Percentiles rank a stretch among this genome's conserved stretches.
These are phyloP conservation scores for Colletotrichum navitas DNA, from an alignment of 2,329 filamentous ascomycete genomes.

Conservation along the genomic window DNA sequence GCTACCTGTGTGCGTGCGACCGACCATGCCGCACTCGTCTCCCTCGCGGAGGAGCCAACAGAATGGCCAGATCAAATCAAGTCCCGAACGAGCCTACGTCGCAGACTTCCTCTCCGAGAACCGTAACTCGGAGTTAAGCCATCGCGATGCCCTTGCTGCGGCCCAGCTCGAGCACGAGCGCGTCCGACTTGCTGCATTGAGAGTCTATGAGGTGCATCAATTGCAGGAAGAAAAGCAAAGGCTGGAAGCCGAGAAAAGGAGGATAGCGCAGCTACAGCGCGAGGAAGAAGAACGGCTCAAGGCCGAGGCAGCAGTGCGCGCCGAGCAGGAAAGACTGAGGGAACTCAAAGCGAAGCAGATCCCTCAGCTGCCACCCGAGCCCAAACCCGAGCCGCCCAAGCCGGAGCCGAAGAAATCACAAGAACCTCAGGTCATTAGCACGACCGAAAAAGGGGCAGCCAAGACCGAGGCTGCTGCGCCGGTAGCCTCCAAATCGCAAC, in stretches of 20 bases:
- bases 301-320: slow-evolving; percentile 59
- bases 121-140: slow-evolving; percentile 71
- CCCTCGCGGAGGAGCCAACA: slow-evolving; percentile 52
- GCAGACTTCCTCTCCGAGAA: slow-evolving; percentile 72
- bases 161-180: slow-evolving; percentile 76
- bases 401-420: slow-evolving; percentile 45
- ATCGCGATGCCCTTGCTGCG: slow-evolving; percentile 74
- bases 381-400: slow-evolving; percentile 48
- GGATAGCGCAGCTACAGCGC: slow-evolving; percentile 59
- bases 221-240: slow-evolving; percentile 59
- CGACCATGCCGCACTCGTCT: slow-evolving; percentile 59
- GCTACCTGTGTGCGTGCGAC: slow-evolving; percentile 33
- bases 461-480: slow-evolving; percentile 29
- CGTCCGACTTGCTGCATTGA: slow-evolving; percentile 66
- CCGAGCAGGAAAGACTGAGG: slow-evolving; percentile 62
- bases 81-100: slow-evolving; percentile 61
- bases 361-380: slow-evolving; percentile 57
- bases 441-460: slow-evolving; percentile 34
- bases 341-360: slow-evolving; percentile 61
- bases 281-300: slow-evolving; percentile 61
- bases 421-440: slow-evolving; percentile 44
- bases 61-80: slow-evolving; percentile 54
- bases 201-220: slow-evolving; percentile 62
- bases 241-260: slow-evolving; percentile 57
- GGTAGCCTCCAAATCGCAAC: slow-evolving; percentile 33